Evolutionary conservation across 805 yeast species (phyloP).

Genomic region (Saccharomycopsis babjevae): DNA sequence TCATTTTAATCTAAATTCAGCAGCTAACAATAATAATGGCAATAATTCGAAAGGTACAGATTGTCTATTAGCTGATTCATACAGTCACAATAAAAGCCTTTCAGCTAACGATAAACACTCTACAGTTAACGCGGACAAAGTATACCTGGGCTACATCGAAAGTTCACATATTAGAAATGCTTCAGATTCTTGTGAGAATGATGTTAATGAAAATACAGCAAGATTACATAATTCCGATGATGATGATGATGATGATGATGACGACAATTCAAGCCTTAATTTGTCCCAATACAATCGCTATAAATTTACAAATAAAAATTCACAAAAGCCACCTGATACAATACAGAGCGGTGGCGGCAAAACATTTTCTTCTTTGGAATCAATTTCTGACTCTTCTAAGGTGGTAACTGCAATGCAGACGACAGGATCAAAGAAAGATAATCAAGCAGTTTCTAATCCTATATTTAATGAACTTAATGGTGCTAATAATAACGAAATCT

Average conservation of each 20-base stretch:
- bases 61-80: not conserved
- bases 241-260: not conserved
- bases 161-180: slow-evolving; percentile 3
- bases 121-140: slow-evolving; percentile 1
- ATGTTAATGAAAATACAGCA: not conserved
- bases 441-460: not conserved
- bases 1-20: not conserved
- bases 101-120: not conserved
- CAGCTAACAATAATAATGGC: not conserved
- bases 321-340: not conserved
- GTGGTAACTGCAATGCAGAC: not conserved
- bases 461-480: not conserved
- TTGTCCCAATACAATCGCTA: not conserved
- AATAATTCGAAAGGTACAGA: too few species aligned
- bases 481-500: not conserved
- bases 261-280: not conserved
- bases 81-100: not conserved
- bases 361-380: not conserved
- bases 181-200: not conserved
- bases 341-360: not conserved
- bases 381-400: not conserved
- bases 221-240: too few species aligned
- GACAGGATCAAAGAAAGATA: not conserved
- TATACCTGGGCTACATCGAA: slow-evolving; percentile 13
- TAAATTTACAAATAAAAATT: not conserved